Conservation (phyloP, 2,329 filamentous ascomycete species). For the Stachybotrys chlorohalonatus region DNA sequence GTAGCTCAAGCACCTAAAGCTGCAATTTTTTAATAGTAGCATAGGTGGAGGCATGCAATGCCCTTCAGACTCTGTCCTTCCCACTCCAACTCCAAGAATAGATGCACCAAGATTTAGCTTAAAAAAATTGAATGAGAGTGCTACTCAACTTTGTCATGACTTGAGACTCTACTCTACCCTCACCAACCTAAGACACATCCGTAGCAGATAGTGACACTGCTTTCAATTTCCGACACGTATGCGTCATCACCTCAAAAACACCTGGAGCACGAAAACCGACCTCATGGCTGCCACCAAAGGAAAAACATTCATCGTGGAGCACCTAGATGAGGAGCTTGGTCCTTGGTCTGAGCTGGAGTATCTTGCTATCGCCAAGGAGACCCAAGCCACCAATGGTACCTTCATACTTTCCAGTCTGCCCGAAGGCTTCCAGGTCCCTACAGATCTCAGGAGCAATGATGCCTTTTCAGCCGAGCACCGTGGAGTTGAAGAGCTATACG, state of each 20-base stretch:
- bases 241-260: neutral
- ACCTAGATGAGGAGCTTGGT: slow-evolving; percentile 90
- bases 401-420: slow-evolving; percentile 83
- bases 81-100: too few species aligned
- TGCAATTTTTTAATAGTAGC: too few species aligned
- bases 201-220: too few species aligned
- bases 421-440: slow-evolving; percentile 54
- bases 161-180: too few species aligned
- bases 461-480: slow-evolving; percentile 64
- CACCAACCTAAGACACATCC: too few species aligned
- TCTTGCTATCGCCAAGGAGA: slow-evolving; percentile 75
- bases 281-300: slow-evolving; percentile 5
- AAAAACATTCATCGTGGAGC: slow-evolving; percentile 89
- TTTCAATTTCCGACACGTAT: neutral
- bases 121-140: too few species aligned
- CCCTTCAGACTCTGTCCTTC: too few species aligned
- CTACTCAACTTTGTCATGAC: too few species aligned
- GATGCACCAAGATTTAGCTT: too few species aligned
- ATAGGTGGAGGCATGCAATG: too few species aligned
- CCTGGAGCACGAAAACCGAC: neutral
- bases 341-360: slow-evolving; percentile 95
- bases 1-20: too few species aligned
- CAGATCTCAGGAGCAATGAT: slow-evolving; percentile 41
- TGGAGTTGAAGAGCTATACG: slow-evolving; percentile 78
- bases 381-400: slow-evolving; percentile 50